A percentile compares a stretch with the other conserved stretches of the same genome.
Evolutionary conservation across 2,329 filamentous ascomycete species (phyloP).

Genomic region (Aspergillus sp.): DNA sequence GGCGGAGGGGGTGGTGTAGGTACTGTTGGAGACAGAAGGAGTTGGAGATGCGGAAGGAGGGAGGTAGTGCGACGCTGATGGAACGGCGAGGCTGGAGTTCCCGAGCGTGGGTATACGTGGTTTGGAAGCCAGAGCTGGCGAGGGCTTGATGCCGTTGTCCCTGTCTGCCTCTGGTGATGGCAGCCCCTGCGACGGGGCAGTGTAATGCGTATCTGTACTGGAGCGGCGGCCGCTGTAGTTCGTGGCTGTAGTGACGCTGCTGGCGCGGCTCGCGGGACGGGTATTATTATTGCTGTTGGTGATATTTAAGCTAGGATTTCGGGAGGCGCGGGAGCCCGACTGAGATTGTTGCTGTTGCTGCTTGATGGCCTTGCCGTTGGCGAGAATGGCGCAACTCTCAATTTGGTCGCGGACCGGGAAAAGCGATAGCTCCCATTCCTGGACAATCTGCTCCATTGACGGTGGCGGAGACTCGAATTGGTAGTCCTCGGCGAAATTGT

Average conservation of each 20-base stretch:
- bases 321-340: too few species aligned
- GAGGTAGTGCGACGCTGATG: too few species aligned
- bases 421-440: conserved; percentile 57
- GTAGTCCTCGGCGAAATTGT: conserved; percentile 62
- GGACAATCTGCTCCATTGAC: conserved; percentile 62
- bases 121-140: neutral
- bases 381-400: conserved; percentile 57
- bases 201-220: conserved; percentile 18
- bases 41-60: neutral
- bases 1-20: neutral
- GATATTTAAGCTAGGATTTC: too few species aligned
- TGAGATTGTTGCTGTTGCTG: conserved; percentile 33
- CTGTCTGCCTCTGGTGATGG: conserved; percentile 26
- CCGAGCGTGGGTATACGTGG: conserved; percentile 24
- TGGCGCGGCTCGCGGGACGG: conserved; percentile 1
- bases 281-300: neutral
- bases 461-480: conserved; percentile 64
- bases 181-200: conserved; percentile 21
- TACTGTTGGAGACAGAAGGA: neutral
- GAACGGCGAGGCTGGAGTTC: conserved; percentile 19
- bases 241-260: conserved; percentile 7
- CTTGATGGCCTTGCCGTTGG: conserved; percentile 55
- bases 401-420: conserved; percentile 56
- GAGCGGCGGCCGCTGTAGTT: conserved; percentile 18
- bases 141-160: neutral